Evolutionary conservation across 371 early-diverging fungal species (phyloP).

Genomic region (Mucor lusitanicus): DNA sequence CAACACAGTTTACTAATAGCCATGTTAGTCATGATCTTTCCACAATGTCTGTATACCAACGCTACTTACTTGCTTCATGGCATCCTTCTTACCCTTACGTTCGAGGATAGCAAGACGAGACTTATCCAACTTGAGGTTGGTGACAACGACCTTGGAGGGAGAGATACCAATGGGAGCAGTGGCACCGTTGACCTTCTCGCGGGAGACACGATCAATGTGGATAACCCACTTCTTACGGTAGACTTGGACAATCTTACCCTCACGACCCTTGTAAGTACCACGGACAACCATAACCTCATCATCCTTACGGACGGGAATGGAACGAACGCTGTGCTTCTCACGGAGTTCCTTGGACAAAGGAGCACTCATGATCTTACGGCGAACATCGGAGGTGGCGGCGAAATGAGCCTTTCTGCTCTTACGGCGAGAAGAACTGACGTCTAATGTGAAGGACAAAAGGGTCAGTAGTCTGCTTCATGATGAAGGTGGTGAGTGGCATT

Average conservation of each 20-base stretch:
- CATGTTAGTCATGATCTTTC: not conserved
- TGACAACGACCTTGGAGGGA: conserved; percentile 98
- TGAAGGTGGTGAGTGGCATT: not conserved
- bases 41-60: not conserved
- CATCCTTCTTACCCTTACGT: conserved; percentile 69
- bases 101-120: conserved; percentile 88
- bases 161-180: conserved; percentile 93
- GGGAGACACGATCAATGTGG: conserved; percentile 94
- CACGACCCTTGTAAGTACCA: conserved; percentile 95
- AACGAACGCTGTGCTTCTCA: conserved; percentile 53
- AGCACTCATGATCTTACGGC: conserved; percentile 96
- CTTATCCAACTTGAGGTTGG: conserved; percentile 94
- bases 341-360: conserved; percentile 94
- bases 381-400: conserved; percentile 92
- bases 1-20: not conserved
- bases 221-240: conserved; percentile 99
- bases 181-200: conserved; percentile 97
- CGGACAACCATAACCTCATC: conserved; percentile 97
- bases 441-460: conserved; percentile 27
- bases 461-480: not conserved
- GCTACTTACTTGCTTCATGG: conserved; percentile 46
- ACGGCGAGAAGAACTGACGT: conserved; percentile 93
- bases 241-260: conserved; percentile 94
- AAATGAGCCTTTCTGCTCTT: conserved; percentile 99
- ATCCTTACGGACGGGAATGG: conserved; percentile 96